Evolutionary conservation across 371 early-diverging fungal genomes (phyloP).

Genomic region (Apophysomyces ossiformis): DNA sequence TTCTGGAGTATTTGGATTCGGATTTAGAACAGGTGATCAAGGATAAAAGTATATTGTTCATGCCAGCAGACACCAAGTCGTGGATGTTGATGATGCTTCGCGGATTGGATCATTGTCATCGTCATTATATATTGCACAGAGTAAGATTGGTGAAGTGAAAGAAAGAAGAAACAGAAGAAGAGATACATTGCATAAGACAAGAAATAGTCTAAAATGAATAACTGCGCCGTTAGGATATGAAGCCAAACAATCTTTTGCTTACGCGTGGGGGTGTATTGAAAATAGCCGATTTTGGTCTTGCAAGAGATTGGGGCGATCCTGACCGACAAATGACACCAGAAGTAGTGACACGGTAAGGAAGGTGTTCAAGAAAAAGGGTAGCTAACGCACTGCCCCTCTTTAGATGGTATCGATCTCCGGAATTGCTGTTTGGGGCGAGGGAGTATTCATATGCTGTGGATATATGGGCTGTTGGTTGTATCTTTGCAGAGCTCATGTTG

Average conservation of each 20-base stretch:
- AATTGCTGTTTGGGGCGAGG: constrained; percentile 93
- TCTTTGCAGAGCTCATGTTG: constrained; percentile 98
- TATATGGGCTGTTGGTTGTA: constrained; percentile 99
- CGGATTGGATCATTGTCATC: constrained; percentile 94
- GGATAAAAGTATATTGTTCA: constrained; percentile 91
- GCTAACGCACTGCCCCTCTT: not conserved
- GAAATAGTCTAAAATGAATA: not conserved
- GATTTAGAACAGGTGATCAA: constrained; percentile 99
- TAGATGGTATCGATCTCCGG: constrained; percentile 99
- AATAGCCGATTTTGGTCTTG: constrained; percentile 99
- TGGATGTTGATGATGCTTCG: constrained; percentile 98
- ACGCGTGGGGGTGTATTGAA: constrained; percentile 91
- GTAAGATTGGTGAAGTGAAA: constrained; percentile 44
- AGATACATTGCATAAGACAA: too few relatives aligned
- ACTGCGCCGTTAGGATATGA: constrained; percentile 83
- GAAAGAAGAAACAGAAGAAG: not conserved
- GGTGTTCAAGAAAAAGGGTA: too few relatives aligned
- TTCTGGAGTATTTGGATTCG: constrained; percentile 95
- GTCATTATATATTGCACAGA: constrained; percentile 93
- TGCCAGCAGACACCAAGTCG: constrained; percentile 97
- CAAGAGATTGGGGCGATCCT: constrained; percentile 92
- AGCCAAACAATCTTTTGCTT: constrained; percentile 99
- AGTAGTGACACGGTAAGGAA: constrained; percentile 88
- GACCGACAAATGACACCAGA: constrained; percentile 85
- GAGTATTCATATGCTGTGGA: constrained; percentile 93